A percentile compares a stretch with the other conserved stretches of the same genome.
These are phyloP conservation scores for Hypoxylon trugodes DNA, from an alignment of 495 filamentous ascomycete species.

Conservation along the genomic window DNA sequence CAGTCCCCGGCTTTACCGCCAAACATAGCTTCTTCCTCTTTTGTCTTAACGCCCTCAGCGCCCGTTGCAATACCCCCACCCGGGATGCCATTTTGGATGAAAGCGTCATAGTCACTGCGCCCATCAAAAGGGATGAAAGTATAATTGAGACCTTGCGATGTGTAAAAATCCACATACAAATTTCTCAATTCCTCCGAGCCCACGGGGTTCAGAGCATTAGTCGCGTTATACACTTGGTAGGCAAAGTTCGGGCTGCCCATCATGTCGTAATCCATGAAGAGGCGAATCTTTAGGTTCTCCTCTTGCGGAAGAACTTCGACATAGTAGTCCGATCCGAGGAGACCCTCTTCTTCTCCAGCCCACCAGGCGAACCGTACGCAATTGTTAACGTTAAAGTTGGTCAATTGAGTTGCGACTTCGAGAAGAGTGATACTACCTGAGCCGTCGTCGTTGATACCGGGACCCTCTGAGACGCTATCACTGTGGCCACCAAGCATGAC, in stretches of 20 bases:
- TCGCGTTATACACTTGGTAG: conserved; percentile 61
- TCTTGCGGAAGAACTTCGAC: conserved; percentile 55
- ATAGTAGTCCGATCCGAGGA: conserved; percentile 66
- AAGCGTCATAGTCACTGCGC: conserved; percentile 65
- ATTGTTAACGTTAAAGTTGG: conserved; percentile 61
- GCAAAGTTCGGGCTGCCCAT: conserved; percentile 64
- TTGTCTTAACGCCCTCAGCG: conserved; percentile 65
- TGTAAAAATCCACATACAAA: conserved; percentile 61
- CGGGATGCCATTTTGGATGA: conserved; percentile 62
- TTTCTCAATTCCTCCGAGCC: conserved; percentile 61
- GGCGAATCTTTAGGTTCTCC: conserved; percentile 63
- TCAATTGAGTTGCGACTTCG: conserved; percentile 61
- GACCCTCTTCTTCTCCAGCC: conserved; percentile 65
- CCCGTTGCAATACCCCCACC: conserved; percentile 69
- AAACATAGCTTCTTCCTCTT: conserved; percentile 59
- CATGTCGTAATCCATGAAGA: conserved; percentile 71
- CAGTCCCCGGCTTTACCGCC: conserved; percentile 61
- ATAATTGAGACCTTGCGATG: conserved; percentile 56
- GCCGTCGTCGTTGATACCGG: conserved; percentile 62
- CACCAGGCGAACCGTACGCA: conserved; percentile 67
- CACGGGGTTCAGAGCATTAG: conserved; percentile 55
- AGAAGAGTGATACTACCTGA: conserved; percentile 62
- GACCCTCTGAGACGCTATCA: conserved; percentile 61
- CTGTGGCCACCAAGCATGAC: conserved; percentile 66
- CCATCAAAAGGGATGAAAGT: conserved; percentile 65